Base-by-base conservation (phyloP, 2,329 filamentous ascomycete species). In the Pyrenochaeta sp. region DNA sequence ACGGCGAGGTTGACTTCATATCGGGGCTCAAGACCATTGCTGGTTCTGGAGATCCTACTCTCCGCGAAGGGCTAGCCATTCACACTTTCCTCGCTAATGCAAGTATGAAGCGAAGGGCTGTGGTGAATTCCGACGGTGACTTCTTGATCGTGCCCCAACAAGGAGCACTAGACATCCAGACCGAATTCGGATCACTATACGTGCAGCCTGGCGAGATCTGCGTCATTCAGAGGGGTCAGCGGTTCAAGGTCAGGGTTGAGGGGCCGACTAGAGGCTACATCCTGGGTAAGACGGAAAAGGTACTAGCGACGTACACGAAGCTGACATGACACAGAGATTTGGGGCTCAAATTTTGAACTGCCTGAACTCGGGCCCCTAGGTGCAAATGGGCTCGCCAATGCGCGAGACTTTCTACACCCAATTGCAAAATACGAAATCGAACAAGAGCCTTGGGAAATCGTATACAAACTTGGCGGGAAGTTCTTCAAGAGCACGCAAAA, bases 191-290 rank as follows among this genome's bases (percentile, higher is more conserved):
- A 40, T 85, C 83, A 68, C 78, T 94, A 5, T 83, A 91, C 37
- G 86, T 93, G n/a, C 83, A 90, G 48, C 90, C 90, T 1, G 88
- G 89, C 73, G 90, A 94, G 74, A 91, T 94, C 40, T 86, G 83
- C 59, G 87, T 94, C 1, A 87, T 94, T 45, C 90, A 90, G 1
- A 82, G 90, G 35, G 90, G 90, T 23, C 81, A 92, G 63, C 83
- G 89, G 20, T 92, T 91, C 77, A 87, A 87, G 41, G 89, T 94
- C 9, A 80, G 78, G n/a, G 81, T 92, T 0, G 78, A 82, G 2
- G 85, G 85, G 1, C 85, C 85, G 2, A 85, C 85, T 0, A 79
- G 89, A 42, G 90, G 90, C 9, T 93, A 92, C 67, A 90, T 90
- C 46, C 82, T 91, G 20, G 90, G 67, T 71, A 45, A 21, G 58